A percentile compares a stretch with the other conserved stretches of the same genome.
Conservation (phyloP, 257 asterid genomes). For the Solanum peruvianum region DNA sequence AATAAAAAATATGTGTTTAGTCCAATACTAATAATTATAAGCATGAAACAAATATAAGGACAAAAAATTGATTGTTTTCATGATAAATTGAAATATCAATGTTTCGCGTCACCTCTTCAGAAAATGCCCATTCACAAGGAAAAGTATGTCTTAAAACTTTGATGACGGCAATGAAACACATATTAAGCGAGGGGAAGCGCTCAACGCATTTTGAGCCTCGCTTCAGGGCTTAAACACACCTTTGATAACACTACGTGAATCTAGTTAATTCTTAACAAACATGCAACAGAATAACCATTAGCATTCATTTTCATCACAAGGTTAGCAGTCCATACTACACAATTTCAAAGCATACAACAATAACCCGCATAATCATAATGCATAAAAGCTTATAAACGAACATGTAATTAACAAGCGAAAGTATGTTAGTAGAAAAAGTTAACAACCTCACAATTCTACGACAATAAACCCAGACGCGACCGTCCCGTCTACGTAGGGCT, state of each 20-base stretch:
- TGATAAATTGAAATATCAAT: not conserved
- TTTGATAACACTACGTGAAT: not conserved
- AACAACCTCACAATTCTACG: constrained; percentile 67
- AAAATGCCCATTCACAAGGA: not conserved
- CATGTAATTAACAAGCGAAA: not conserved
- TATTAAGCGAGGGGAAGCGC: not conserved
- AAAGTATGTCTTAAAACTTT: not conserved
- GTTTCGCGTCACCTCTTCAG: not conserved
- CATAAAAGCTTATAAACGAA: not conserved
- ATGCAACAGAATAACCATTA: not conserved
- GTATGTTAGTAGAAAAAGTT: not conserved
- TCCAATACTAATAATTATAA: not conserved
- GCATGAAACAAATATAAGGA: not conserved
- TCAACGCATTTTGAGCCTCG: not conserved
- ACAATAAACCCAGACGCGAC: constrained; percentile 58
- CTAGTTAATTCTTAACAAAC: not conserved
- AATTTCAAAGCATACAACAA: not conserved
- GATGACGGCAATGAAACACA: not conserved
- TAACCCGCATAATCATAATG: not conserved
- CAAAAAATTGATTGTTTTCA: not conserved
- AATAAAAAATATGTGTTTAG: not conserved
- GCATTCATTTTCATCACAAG: not conserved
- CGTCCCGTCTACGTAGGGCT: constrained; percentile 69
- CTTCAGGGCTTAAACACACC: not conserved
- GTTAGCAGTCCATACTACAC: not conserved